phyloP scores from a whole-genome alignment of 768 basidiomycete genomes.

The Pulveroboletus sp. region DNA sequence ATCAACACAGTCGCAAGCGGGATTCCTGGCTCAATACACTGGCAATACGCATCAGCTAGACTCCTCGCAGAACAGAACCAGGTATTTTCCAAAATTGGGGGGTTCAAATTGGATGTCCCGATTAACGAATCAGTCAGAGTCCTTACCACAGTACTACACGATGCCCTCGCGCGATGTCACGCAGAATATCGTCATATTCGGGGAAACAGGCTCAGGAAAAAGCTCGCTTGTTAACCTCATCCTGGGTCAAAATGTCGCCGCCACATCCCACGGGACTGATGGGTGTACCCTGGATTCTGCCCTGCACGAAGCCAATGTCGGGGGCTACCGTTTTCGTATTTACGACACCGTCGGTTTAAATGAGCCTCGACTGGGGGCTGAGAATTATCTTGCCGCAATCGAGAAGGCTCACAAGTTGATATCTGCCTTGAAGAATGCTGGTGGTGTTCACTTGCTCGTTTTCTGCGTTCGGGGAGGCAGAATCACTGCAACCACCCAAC shows the following conservation, averaged over 20 bases:
- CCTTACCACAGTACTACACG: neutral
- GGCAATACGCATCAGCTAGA: neutral
- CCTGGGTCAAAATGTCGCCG: slow-evolving; percentile 26
- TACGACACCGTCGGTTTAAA: slow-evolving; percentile 34
- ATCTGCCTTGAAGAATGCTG: slow-evolving; percentile 21
- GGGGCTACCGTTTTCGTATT: slow-evolving; percentile 17
- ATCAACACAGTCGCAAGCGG: neutral
- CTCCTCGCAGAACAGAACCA: slow-evolving; percentile 3
- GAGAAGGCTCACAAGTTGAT: slow-evolving; percentile 32
- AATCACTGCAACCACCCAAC: slow-evolving; percentile 31
- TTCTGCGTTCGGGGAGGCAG: slow-evolving; percentile 37
- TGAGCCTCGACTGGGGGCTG: slow-evolving; percentile 22
- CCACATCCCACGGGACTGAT: slow-evolving; percentile 29
- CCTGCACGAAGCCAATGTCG: slow-evolving; percentile 18
- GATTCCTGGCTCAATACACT: neutral
- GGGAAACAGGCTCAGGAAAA: slow-evolving; percentile 36
- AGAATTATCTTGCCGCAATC: slow-evolving; percentile 25
- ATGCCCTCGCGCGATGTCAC: slow-evolving; percentile 12
- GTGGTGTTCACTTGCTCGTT: slow-evolving; percentile 37
- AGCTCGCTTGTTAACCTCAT: slow-evolving; percentile 45
- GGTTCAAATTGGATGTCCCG: neutral
- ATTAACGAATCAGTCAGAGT: too few species aligned
- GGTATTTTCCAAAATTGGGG: slow-evolving; percentile 6
- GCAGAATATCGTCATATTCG: slow-evolving; percentile 31
- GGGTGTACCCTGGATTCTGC: slow-evolving; percentile 37